These are phyloP conservation scores for Phlebiopsis gigantea DNA, from an alignment of 768 basidiomycete species.

Conservation along the genomic window DNA sequence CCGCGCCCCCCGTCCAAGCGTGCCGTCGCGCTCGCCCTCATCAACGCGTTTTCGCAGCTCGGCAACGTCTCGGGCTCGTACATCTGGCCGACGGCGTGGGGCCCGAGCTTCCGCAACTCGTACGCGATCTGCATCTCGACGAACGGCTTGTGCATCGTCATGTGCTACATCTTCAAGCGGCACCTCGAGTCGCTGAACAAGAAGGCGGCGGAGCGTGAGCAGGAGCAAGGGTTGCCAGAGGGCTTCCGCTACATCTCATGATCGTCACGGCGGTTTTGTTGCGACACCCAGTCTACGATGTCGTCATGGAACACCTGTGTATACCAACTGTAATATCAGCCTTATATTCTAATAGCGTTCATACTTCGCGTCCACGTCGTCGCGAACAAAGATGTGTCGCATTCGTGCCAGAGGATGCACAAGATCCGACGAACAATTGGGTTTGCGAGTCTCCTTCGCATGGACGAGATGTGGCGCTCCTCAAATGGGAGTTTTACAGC, in stretches of 20 bases:
- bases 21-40: conserved; percentile 78
- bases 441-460: neutral
- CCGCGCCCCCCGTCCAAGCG: conserved; percentile 83
- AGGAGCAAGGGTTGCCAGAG: conserved; percentile 31
- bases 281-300: neutral
- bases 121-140: conserved; percentile 70
- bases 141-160: conserved; percentile 36
- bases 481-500: neutral
- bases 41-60: conserved; percentile 77
- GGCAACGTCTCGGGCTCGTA: conserved; percentile 85
- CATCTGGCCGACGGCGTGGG: conserved; percentile 65
- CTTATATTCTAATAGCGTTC: too few relatives aligned
- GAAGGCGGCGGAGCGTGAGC: conserved; percentile 33
- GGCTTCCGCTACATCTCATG: conserved; percentile 46
- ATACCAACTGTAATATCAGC: neutral
- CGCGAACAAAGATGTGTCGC: too few relatives aligned
- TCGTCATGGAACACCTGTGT: neutral
- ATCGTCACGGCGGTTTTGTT: neutral
- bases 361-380: too few relatives aligned
- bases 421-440: neutral
- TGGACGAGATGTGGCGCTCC: neutral
- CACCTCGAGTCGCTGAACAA: conserved; percentile 27
- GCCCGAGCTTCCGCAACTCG: conserved; percentile 62
- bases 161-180: conserved; percentile 31
- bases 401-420: too few relatives aligned